These are phyloP conservation scores for Populus hybrid DNA, from an alignment of 441 rosid genomes.

Conservation along the genomic window DNA sequence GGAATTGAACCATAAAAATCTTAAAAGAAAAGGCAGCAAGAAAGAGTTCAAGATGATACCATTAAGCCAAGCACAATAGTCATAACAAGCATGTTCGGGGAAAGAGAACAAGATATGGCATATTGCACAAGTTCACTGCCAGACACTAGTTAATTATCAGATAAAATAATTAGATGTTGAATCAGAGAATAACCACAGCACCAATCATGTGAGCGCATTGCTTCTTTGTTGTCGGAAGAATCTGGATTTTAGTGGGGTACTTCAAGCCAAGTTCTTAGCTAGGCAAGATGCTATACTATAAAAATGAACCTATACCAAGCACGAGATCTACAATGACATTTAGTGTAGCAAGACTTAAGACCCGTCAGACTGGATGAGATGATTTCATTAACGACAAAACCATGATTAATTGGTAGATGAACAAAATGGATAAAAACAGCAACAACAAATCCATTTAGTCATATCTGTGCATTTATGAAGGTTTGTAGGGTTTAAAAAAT, in stretches of 20 bases:
- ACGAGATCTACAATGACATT: background rate
- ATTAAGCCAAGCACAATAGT: background rate
- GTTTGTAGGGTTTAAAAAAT: background rate
- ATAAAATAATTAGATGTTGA: background rate
- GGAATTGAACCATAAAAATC: background rate
- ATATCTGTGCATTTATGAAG: background rate
- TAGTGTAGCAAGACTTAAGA: background rate
- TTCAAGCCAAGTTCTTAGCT: background rate
- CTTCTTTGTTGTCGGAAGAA: background rate
- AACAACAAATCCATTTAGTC: background rate
- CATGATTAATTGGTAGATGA: background rate
- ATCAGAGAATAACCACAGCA: background rate
- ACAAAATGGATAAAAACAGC: background rate
- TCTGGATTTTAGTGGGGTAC: background rate
- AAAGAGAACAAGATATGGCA: background rate
- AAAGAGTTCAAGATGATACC: background rate
- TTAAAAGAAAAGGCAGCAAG: background rate
- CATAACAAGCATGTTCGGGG: background rate
- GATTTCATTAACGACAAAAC: background rate
- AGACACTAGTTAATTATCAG: background rate
- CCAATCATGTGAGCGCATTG: background rate
- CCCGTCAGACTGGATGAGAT: background rate
- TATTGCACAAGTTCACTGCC: too few relatives aligned
- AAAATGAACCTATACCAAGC: too few relatives aligned
- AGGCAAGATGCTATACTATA: background rate